A percentile compares a stretch with the other conserved stretches of the same genome.
Evolutionary conservation across 345 rosid species (phyloP).

Genomic region (Rhodamnia argentea): DNA sequence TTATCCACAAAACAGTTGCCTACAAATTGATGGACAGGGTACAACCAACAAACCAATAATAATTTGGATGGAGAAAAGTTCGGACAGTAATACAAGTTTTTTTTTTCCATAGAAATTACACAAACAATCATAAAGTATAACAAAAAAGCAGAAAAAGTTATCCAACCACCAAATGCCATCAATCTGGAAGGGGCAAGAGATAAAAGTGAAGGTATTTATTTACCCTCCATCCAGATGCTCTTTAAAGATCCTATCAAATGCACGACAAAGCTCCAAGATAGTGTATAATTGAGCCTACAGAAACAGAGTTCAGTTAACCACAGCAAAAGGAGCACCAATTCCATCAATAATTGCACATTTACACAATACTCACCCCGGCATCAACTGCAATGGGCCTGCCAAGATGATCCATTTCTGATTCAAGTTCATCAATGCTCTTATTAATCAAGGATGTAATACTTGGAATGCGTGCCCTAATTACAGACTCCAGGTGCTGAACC

Average conservation of each 20-base stretch:
- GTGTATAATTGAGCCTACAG: conserved; percentile 71
- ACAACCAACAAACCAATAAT: neutral
- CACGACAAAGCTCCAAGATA: conserved; percentile 75
- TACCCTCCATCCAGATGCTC: conserved; percentile 98
- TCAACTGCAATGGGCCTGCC: conserved; percentile 87
- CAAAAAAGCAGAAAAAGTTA: neutral
- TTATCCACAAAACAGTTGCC: neutral
- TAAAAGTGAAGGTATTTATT: conserved; percentile 13
- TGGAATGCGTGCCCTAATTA: conserved; percentile 79
- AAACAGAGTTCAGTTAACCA: neutral
- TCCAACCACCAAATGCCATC: neutral
- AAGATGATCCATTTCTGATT: conserved; percentile 76
- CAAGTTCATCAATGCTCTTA: conserved; percentile 85
- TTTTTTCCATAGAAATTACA: neutral
- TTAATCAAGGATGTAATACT: conserved; percentile 77
- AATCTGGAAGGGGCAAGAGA: neutral
- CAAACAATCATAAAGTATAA: neutral
- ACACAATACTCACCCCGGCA: conserved; percentile 67
- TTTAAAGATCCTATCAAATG: conserved; percentile 82
- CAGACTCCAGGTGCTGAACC: conserved; percentile 83
- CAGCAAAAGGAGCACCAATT: neutral
- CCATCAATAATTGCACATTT: neutral
- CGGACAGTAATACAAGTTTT: neutral
- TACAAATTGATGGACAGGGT: neutral
- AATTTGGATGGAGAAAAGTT: neutral